These are phyloP conservation scores for Tolypocladium endophyticum DNA, from an alignment of 2,329 filamentous ascomycete species.

Conservation along the genomic window DNA sequence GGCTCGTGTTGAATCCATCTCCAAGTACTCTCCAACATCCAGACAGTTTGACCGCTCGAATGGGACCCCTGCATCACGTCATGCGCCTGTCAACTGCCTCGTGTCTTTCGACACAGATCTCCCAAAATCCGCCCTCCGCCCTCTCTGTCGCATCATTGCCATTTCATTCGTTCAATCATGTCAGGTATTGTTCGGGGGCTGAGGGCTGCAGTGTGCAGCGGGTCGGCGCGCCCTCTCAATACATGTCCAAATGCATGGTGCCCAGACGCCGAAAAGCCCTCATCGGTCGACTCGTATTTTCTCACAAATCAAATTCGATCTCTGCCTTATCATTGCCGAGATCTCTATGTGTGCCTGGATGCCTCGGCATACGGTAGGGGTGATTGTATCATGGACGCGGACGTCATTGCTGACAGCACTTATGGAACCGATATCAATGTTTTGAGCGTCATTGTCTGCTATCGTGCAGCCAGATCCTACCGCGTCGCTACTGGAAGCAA, in stretches of 20 bases:
- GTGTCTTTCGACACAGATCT: neutral
- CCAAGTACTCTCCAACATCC: too few species aligned
- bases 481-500: neutral
- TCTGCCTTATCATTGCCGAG: neutral
- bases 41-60: neutral
- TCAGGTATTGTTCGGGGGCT: neutral
- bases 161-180: neutral
- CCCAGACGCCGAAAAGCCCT: neutral
- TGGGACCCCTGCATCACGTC: neutral
- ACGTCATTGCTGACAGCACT: neutral
- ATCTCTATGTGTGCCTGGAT: neutral
- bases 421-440: too few species aligned
- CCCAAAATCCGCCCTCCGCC: neutral
- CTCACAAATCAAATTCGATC: neutral
- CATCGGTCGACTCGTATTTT: neutral
- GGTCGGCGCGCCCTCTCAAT: neutral
- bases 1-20: neutral
- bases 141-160: neutral
- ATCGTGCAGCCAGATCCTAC: neutral
- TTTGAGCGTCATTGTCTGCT: neutral
- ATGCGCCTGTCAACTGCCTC: neutral
- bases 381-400: neutral
- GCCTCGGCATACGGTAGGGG: neutral
- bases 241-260: neutral
- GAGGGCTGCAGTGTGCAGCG: neutral